phyloP scores from a whole-genome alignment of 345 rosid genomes.

The Hevea brasiliensis region DNA sequence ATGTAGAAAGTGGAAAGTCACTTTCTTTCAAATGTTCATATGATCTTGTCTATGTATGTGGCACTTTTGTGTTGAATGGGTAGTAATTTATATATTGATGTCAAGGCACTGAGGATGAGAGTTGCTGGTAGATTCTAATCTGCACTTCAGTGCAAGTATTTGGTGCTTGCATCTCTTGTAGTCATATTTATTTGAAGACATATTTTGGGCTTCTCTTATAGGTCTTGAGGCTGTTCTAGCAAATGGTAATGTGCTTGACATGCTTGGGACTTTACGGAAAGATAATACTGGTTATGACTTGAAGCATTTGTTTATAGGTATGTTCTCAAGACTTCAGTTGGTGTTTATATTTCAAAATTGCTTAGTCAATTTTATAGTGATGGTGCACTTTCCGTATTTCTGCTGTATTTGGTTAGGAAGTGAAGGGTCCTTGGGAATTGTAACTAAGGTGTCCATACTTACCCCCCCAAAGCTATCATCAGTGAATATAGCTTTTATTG shows the following conservation, averaged over 20 bases:
- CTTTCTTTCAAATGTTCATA: slow-evolving; percentile 11
- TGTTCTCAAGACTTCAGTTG: slow-evolving; percentile 7
- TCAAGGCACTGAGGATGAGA: not conserved
- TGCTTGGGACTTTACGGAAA: slow-evolving; percentile 92
- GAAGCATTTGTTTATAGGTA: slow-evolving; percentile 95
- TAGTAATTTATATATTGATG: not conserved
- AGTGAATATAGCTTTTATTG: slow-evolving; percentile 83
- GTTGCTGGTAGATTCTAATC: not conserved
- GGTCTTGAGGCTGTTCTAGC: slow-evolving; percentile 94
- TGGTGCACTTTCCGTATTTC: slow-evolving; percentile 8
- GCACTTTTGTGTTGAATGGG: not conserved
- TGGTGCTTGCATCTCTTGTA: not conserved
- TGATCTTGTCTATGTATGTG: not conserved
- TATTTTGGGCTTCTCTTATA: slow-evolving; percentile 26
- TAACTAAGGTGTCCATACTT: slow-evolving; percentile 88
- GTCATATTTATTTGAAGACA: not conserved
- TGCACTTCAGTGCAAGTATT: not conserved
- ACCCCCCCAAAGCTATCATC: slow-evolving; percentile 83
- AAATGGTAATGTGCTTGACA: slow-evolving; percentile 82
- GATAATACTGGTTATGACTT: slow-evolving; percentile 96
- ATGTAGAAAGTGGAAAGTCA: not conserved
- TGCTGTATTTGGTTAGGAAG: slow-evolving; percentile 51
- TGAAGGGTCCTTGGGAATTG: slow-evolving; percentile 95
- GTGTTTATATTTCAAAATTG: slow-evolving; percentile 6
- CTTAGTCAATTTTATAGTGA: slow-evolving; percentile 1